Base-by-base conservation (phyloP, 1,284 basidiomycete genomes). In the Trichosporon asahii region DNA sequence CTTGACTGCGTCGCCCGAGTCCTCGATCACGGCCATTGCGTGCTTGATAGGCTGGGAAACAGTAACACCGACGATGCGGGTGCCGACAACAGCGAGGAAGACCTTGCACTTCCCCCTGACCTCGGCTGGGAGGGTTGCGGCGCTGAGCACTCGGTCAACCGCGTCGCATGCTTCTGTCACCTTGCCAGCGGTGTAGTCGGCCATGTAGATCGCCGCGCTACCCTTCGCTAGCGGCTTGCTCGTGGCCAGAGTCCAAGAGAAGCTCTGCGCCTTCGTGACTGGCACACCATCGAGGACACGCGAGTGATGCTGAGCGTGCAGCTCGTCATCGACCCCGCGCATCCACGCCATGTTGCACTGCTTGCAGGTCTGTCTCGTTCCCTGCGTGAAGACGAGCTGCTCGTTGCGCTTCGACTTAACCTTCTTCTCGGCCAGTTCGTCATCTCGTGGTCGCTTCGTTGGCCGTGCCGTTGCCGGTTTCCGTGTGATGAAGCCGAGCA, bases 311-410 rank as follows among this genome's bases (percentile, higher is more conserved):
- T 75, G 74, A 1, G 70, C 72, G 68, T 86, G 85, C 12, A 82
- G 65, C 0, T 67, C 68, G 15, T 83, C 77, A 69, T 85, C 85
- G 11, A 83, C 78, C n/a, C 85, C 82, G 18, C 81, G 77, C 14
- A 83, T 76, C 72, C 84, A 85, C 3, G 83, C 82, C 80, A 85
- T 84, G 5, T 73, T 72, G 71, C 85, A 86, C 25, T 78, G 76
- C 5, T 72, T 40, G 74, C 85, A 86, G 0, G 80, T 79, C 27
- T 80, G 69, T 14, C 77, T 65, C 0, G 77, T 77, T 15, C 77
- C 69, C 67, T 78, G 73, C 46, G 76, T 77, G 29, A 82, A 75
- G 55, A 79, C 78, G 63, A 77, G 70, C 70, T 81, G 79, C 2
- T 75, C 77, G 11, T 76, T 67, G 40, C 40, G 40, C 67, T 72